These are phyloP conservation scores for Trichoderma sp. DNA, from an alignment of 2,329 filamentous ascomycete species.

Conservation along the genomic window DNA sequence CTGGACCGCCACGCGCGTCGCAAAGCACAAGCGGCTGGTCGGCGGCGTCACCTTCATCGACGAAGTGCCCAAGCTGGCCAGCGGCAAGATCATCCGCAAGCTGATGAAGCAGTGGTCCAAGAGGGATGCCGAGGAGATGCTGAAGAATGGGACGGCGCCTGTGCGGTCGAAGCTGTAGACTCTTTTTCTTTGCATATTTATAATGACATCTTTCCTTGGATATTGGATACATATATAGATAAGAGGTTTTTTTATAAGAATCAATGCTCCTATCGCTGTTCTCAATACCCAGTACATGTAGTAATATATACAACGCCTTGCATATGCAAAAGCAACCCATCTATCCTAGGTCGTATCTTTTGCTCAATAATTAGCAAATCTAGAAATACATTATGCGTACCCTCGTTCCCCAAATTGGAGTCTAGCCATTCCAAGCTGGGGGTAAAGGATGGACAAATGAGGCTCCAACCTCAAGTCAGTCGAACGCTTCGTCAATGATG, in stretches of 20 bases:
- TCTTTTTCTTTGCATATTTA: background rate
- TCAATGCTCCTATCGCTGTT: background rate
- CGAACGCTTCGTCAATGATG: background rate
- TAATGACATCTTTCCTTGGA: background rate
- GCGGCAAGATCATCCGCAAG: slow-evolving; percentile 58
- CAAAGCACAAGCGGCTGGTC: slow-evolving; percentile 51
- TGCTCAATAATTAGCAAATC: background rate
- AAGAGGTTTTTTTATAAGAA: background rate
- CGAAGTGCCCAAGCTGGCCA: slow-evolving; percentile 55
- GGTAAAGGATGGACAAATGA: background rate
- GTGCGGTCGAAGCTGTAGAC: slow-evolving; percentile 6
- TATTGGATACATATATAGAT: background rate
- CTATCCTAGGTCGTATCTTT: background rate
- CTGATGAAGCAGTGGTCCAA: slow-evolving; percentile 57
- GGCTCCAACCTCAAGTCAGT: background rate
- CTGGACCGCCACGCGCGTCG: slow-evolving; percentile 45
- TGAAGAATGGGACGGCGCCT: slow-evolving; percentile 21
- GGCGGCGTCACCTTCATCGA: slow-evolving; percentile 55
- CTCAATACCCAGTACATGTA: background rate
- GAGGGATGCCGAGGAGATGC: slow-evolving; percentile 42
- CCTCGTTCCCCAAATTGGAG: background rate
- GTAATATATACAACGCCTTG: background rate
- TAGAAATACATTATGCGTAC: background rate
- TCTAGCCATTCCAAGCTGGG: background rate
- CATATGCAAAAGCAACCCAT: background rate